phyloP scores from a whole-genome alignment of 768 basidiomycete genomes.

The Russula griseocarnosa region DNA sequence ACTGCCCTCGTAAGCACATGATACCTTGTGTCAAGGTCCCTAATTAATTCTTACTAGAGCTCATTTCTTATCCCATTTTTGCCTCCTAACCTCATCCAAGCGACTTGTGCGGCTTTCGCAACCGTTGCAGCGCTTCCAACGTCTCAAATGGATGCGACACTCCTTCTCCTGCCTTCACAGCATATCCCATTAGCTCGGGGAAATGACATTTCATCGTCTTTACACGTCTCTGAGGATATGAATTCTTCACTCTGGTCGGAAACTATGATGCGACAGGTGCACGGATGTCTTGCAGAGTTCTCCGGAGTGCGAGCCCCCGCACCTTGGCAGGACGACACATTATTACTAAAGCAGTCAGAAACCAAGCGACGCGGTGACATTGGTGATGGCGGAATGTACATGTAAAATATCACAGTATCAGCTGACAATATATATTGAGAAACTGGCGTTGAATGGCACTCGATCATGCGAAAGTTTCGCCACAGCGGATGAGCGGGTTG shows the following conservation, averaged over 20 bases:
- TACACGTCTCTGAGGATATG: not conserved
- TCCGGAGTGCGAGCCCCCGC: not conserved
- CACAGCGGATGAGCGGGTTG: not conserved
- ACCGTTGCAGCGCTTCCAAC: constrained; percentile 23
- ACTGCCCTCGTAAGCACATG: constrained; percentile 13
- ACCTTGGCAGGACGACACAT: constrained; percentile 16
- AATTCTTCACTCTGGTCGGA: constrained; percentile 16
- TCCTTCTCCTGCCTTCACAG: constrained; percentile 28
- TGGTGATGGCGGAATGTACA: constrained; percentile 30
- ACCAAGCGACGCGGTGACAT: constrained; percentile 19
- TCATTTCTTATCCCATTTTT: constrained; percentile 21
- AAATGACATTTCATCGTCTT: not conserved
- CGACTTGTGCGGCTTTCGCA: constrained; percentile 30
- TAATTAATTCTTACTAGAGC: constrained; percentile 12
- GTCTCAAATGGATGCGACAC: constrained; percentile 18
- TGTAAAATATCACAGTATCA: constrained; percentile 15
- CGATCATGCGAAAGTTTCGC: not conserved
- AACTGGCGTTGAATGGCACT: not conserved
- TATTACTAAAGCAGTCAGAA: constrained; percentile 1
- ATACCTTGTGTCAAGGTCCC: not conserved
- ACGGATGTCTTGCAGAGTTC: constrained; percentile 10
- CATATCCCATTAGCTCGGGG: constrained; percentile 13
- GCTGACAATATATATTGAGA: not conserved
- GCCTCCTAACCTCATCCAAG: constrained; percentile 32
- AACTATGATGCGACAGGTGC: constrained; percentile 16